Evolutionary conservation across 495 filamentous ascomycete genomes (phyloP).

Genomic region (Trichoderma reesei): DNA sequence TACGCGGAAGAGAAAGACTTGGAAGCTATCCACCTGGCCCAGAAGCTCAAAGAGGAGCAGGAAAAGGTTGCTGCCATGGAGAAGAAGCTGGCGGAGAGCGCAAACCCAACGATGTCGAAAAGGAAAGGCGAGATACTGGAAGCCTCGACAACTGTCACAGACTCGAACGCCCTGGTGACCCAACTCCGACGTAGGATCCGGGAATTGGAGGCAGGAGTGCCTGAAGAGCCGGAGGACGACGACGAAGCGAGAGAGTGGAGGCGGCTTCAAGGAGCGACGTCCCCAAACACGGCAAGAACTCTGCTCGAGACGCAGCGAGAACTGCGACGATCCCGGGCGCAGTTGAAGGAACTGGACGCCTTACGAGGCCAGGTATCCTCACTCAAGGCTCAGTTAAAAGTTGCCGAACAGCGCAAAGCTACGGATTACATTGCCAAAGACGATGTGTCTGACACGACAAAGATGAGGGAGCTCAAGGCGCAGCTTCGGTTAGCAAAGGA

Average conservation of each 20-base stretch:
- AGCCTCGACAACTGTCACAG: slow-evolving; percentile 49
- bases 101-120: slow-evolving; percentile 38
- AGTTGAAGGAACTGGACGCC: slow-evolving; percentile 39
- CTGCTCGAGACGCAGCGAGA: slow-evolving; percentile 36
- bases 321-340: slow-evolving; percentile 36
- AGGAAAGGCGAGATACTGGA: slow-evolving; percentile 34
- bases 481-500: slow-evolving; percentile 29
- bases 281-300: slow-evolving; percentile 36
- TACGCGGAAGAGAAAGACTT: slow-evolving; percentile 86
- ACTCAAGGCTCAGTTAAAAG: slow-evolving; percentile 35
- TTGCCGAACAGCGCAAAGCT: slow-evolving; percentile 32
- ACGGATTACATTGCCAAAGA: slow-evolving; percentile 36
- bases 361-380: slow-evolving; percentile 38
- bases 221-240: slow-evolving; percentile 23
- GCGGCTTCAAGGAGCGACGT: slow-evolving; percentile 23
- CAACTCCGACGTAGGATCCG: slow-evolving; percentile 60
- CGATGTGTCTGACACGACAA: slow-evolving; percentile 25
- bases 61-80: slow-evolving; percentile 46
- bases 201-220: slow-evolving; percentile 44
- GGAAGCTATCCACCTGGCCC: slow-evolving; percentile 60
- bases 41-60: slow-evolving; percentile 58
- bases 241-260: slow-evolving; percentile 22
- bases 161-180: slow-evolving; percentile 56
- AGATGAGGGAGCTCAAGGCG: slow-evolving; percentile 34
- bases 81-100: slow-evolving; percentile 53